phyloP scores from a whole-genome alignment of 1,284 basidiomycete species.

The Sporisorium graminicola region DNA sequence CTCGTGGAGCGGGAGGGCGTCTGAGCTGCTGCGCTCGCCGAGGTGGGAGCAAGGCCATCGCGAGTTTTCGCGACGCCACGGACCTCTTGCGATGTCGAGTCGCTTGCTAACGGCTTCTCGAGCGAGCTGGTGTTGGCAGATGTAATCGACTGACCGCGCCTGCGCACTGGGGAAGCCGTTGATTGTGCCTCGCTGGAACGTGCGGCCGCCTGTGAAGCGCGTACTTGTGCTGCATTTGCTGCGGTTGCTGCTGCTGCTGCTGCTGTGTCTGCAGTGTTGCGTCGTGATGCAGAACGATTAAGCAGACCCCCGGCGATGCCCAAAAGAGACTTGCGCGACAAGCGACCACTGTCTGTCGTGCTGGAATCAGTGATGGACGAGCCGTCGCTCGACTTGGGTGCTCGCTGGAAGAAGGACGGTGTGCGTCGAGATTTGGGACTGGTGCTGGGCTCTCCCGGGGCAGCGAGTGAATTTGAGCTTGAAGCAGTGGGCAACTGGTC shows the following conservation, averaged over 20 bases:
- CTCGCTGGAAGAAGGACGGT: conserved; percentile 52
- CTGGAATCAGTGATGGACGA: conserved; percentile 12
- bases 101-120: conserved; percentile 7
- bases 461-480: conserved; percentile 17
- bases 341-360: conserved; percentile 43
- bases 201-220: conserved; percentile 6
- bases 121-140: conserved; percentile 2
- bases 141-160: conserved; percentile 22
- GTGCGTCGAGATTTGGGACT: conserved; percentile 53
- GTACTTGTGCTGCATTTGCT: background rate
- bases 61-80: conserved; percentile 7
- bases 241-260: background rate
- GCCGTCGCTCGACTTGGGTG: conserved; percentile 43
- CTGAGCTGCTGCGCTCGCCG: conserved; percentile 7
- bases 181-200: conserved; percentile 8
- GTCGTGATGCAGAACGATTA: conserved; percentile 41
- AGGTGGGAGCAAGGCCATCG: background rate
- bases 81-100: conserved; percentile 3
- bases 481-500: conserved; percentile 13
- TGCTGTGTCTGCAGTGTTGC: conserved; percentile 11
- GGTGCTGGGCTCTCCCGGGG: conserved; percentile 27
- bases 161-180: conserved; percentile 15
- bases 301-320: conserved; percentile 53
- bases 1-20: conserved; percentile 29
- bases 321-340: conserved; percentile 61